phyloP scores from a whole-genome alignment of 2,329 filamentous ascomycete species.

The Colletotrichum lupini region DNA sequence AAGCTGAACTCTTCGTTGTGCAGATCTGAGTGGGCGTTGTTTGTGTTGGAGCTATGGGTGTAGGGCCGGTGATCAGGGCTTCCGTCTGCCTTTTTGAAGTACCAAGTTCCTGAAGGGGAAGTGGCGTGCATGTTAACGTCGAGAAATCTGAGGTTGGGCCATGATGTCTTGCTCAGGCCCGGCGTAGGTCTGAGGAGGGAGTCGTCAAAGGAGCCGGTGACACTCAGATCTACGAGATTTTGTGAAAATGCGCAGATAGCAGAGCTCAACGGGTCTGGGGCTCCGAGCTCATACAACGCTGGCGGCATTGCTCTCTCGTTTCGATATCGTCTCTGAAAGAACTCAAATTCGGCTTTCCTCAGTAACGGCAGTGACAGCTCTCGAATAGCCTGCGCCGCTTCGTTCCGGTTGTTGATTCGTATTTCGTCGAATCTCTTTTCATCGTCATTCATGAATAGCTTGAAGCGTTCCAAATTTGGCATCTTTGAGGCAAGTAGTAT shows the following conservation, averaged over 20 bases:
- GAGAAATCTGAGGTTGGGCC: background rate
- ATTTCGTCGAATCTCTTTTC: background rate
- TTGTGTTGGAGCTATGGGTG: background rate
- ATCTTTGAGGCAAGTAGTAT: conserved; percentile 1
- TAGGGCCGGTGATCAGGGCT: background rate
- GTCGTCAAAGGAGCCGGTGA: background rate
- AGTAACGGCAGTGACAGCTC: background rate
- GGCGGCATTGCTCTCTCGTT: background rate
- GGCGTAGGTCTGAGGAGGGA: background rate
- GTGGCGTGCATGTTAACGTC: background rate
- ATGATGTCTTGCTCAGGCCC: background rate
- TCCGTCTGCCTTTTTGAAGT: background rate
- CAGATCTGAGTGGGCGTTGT: background rate
- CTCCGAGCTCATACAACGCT: background rate
- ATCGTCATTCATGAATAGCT: background rate
- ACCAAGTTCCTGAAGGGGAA: background rate
- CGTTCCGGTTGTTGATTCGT: background rate
- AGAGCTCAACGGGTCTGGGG: background rate
- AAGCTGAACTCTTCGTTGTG: background rate
- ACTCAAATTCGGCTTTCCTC: background rate
- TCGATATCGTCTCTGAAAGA: background rate
- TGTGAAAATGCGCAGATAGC: background rate
- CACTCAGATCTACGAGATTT: background rate
- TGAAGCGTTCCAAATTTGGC: background rate
- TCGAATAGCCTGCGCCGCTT: background rate